Evolutionary conservation across 2,329 filamentous ascomycete species (phyloP).

Genomic region (Didymella keratinophila): DNA sequence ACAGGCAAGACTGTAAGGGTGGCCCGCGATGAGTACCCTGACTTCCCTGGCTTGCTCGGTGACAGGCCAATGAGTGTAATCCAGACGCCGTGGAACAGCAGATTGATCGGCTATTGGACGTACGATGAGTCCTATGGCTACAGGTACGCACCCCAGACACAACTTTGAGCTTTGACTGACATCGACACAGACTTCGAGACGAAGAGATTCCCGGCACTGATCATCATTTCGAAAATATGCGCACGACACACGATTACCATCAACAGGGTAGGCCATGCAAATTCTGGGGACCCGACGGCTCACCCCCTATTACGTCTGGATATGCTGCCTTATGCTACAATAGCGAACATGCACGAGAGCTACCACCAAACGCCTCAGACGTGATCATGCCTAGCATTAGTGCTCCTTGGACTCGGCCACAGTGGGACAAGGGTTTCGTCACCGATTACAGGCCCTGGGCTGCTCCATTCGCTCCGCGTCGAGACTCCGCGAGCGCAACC

Average conservation of each 20-base stretch:
- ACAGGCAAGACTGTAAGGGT: no score
- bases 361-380: not conserved
- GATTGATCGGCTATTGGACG: no score
- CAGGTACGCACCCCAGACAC: no score
- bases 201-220: no score
- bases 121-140: no score
- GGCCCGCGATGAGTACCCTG: no score
- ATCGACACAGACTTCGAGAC: no score
- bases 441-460: not conserved
- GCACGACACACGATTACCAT: not conserved
- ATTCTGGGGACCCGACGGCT: not conserved
- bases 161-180: no score
- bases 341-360: not conserved
- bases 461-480: not conserved
- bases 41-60: no score
- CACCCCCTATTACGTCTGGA: not conserved
- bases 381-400: not conserved
- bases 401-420: not conserved
- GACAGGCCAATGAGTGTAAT: no score
- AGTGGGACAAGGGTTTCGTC: not conserved
- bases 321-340: not conserved
- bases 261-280: no score
- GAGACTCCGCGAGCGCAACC: not conserved
- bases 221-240: not conserved
- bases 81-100: no score